Evolutionary conservation across 306 rosid genomes (phyloP).

Genomic region (Fagus crenata): DNA sequence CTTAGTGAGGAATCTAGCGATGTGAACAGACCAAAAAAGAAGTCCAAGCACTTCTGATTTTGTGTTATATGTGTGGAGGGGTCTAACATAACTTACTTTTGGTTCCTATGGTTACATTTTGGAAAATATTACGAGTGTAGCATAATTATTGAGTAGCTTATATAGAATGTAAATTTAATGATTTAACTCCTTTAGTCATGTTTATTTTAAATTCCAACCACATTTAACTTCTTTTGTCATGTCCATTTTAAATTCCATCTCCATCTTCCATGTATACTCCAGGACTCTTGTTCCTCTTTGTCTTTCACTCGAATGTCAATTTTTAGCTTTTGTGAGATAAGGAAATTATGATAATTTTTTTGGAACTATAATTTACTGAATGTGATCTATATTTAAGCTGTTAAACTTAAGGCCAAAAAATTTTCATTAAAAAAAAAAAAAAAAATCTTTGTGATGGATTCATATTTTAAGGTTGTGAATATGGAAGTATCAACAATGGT

Average conservation of each 20-base stretch:
- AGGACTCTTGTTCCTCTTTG: too few relatives aligned
- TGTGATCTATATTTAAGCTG: too few relatives aligned
- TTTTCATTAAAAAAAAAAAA: too few relatives aligned
- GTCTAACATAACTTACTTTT: neutral
- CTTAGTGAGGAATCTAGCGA: neutral
- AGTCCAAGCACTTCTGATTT: constrained; percentile 2
- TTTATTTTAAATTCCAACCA: too few relatives aligned
- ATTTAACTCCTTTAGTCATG: too few relatives aligned
- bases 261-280: neutral
- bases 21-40: constrained; percentile 9
- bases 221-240: neutral
- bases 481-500: too few relatives aligned
- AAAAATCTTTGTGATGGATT: too few relatives aligned
- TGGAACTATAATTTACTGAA: too few relatives aligned
- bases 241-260: neutral
- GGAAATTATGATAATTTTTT: too few relatives aligned
- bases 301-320: neutral
- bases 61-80: neutral
- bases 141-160: neutral
- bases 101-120: neutral
- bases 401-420: too few relatives aligned
- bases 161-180: neutral
- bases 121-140: neutral
- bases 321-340: neutral
- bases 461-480: too few relatives aligned